Percentiles rank a stretch among this genome's conserved stretches.
These are phyloP conservation scores for Sherardia arvensis DNA, from an alignment of 257 asterid genomes.

Conservation along the genomic window DNA sequence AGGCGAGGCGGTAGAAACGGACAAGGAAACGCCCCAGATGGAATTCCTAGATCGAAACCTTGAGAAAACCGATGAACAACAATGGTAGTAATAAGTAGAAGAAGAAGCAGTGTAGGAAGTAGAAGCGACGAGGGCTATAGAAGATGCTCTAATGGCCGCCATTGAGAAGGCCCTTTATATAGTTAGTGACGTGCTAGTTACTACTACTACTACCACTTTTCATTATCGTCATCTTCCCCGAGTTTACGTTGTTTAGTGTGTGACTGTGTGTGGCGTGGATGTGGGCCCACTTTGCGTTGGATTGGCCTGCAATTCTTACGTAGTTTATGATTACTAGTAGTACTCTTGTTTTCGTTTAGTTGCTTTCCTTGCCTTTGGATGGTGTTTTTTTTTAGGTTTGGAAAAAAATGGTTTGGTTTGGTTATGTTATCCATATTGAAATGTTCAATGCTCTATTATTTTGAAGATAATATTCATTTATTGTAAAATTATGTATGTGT, in stretches of 20 bases:
- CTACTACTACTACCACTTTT: too few species aligned
- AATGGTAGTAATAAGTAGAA: slow-evolving; percentile 1
- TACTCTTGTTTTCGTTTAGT: too few species aligned
- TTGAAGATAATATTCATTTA: too few species aligned
- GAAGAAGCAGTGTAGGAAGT: slow-evolving; percentile 11
- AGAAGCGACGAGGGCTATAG: slow-evolving; percentile 12
- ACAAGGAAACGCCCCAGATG: slow-evolving; percentile 16
- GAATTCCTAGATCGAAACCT: slow-evolving; percentile 21
- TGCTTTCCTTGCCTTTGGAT: not conserved
- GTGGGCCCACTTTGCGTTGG: not conserved
- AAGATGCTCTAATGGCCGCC: slow-evolving; percentile 31
- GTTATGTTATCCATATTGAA: not conserved
- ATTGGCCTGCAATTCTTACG: not conserved
- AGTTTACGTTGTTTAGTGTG: not conserved
- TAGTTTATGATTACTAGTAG: not conserved
- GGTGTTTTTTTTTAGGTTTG: too few species aligned
- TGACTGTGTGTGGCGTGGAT: not conserved
- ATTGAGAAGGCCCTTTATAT: slow-evolving; percentile 12
- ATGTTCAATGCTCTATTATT: not conserved
- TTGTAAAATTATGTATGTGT: too few species aligned
- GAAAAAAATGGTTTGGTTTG: not conserved
- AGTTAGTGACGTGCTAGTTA: not conserved
- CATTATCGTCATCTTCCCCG: not conserved
- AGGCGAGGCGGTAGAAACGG: slow-evolving; percentile 17
- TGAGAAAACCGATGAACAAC: slow-evolving; percentile 17